These are phyloP conservation scores for Vitis rupestris DNA, from an alignment of 164 flowering plant species.

Conservation along the genomic window DNA sequence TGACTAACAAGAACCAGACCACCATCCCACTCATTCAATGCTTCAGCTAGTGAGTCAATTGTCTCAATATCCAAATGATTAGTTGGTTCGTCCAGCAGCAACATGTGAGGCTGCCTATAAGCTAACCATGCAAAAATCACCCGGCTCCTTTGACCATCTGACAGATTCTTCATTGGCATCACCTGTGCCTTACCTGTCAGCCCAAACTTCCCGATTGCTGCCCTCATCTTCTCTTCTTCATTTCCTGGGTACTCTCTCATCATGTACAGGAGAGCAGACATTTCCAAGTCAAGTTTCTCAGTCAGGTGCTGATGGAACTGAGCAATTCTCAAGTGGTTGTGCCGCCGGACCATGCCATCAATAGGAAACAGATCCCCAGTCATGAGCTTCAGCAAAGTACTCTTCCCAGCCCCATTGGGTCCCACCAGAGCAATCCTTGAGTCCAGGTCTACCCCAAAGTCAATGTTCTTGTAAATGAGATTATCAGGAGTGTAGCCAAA, in stretches of 20 bases:
- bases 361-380: constrained; percentile 83
- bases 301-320: constrained; percentile 95
- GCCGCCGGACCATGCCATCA: constrained; percentile 97
- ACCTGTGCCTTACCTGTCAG: constrained; percentile 89
- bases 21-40: constrained; percentile 94
- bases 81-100: constrained; percentile 85
- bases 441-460: constrained; percentile 94
- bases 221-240: constrained; percentile 97
- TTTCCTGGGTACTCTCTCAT: constrained; percentile 81
- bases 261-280: constrained; percentile 87
- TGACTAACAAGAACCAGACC: constrained; percentile 95
- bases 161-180: constrained; percentile 91
- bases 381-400: constrained; percentile 95
- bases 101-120: constrained; percentile 75
- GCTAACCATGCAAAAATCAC: constrained; percentile 96
- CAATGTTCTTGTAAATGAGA: constrained; percentile 83
- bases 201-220: constrained; percentile 85
- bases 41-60: constrained; percentile 87
- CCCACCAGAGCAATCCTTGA: constrained; percentile 93
- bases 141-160: constrained; percentile 92
- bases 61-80: constrained; percentile 94
- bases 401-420: constrained; percentile 98
- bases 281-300: constrained; percentile 82
- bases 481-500: constrained; percentile 93
- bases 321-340: constrained; percentile 89